These are phyloP conservation scores for Cordyceps cicadae DNA, from an alignment of 2,329 filamentous ascomycete genomes.

Conservation along the genomic window DNA sequence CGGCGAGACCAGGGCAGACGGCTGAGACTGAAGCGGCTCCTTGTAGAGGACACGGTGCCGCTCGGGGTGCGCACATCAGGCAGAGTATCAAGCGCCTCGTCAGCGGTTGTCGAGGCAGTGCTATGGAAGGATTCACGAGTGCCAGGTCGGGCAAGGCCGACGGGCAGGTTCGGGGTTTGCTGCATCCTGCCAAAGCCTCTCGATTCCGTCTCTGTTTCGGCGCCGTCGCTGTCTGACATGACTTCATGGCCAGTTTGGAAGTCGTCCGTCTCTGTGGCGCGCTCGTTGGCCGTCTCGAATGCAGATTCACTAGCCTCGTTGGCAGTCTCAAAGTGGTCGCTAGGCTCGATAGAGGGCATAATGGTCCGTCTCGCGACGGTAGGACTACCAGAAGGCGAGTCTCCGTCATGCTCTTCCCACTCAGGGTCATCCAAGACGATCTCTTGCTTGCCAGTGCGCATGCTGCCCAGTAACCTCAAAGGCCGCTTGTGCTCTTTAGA, in stretches of 20 bases:
- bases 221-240: conserved; percentile 62
- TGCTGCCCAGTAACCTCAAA: conserved; percentile 65
- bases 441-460: conserved; percentile 68
- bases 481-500: conserved; percentile 72
- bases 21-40: conserved; percentile 63
- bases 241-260: conserved; percentile 93
- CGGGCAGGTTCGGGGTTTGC: conserved; percentile 34
- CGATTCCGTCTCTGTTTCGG: conserved; percentile 73
- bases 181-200: conserved; percentile 35
- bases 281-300: conserved; percentile 67
- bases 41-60: conserved; percentile 51
- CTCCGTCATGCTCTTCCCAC: conserved; percentile 75
- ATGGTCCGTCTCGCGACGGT: background rate
- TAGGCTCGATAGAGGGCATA: conserved; percentile 37
- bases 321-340: conserved; percentile 70
- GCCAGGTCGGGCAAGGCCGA: conserved; percentile 30
- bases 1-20: conserved; percentile 53
- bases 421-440: conserved; percentile 71
- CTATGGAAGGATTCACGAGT: conserved; percentile 68
- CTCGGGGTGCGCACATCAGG: conserved; percentile 53
- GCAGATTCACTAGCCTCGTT: conserved; percentile 64
- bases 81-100: conserved; percentile 58
- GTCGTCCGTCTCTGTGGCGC: conserved; percentile 79
- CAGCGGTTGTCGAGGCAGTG: conserved; percentile 79
- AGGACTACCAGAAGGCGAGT: conserved; percentile 8